Evolutionary conservation across 1,284 basidiomycete genomes (phyloP).

Genomic region (Ganoderma leucocontextum): DNA sequence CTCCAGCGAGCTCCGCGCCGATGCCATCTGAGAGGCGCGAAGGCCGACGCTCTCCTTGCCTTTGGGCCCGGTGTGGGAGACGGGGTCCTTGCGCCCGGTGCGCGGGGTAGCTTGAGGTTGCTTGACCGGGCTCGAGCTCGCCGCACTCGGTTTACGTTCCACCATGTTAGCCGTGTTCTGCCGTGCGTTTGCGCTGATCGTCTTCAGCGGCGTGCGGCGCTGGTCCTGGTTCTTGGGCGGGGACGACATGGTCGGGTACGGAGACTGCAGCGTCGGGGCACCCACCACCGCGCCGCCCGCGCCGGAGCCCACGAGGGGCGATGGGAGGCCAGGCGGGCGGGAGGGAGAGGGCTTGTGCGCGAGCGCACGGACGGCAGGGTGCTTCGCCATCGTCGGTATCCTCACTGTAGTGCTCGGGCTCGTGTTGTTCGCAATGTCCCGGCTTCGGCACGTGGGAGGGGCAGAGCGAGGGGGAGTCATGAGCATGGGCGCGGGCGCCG

Average conservation of each 20-base stretch:
- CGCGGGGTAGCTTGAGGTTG: neutral
- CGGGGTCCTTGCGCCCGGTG: neutral
- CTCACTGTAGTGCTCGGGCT: neutral
- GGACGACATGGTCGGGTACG: conserved; percentile 5
- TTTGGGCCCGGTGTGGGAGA: neutral
- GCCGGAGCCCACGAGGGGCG: conserved; percentile 18
- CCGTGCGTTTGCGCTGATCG: conserved; percentile 32
- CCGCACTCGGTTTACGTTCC: conserved; percentile 26
- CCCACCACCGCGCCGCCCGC: conserved; percentile 24
- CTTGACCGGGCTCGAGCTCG: conserved; percentile 27
- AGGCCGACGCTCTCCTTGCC: conserved; percentile 5
- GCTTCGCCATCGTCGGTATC: conserved; percentile 35
- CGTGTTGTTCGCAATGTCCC: neutral
- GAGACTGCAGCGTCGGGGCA: conserved; percentile 26
- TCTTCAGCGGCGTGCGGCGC: conserved; percentile 32
- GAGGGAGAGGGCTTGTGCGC: conserved; percentile 20
- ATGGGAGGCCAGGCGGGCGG: conserved; percentile 19
- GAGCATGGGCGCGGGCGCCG: no score
- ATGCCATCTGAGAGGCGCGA: conserved; percentile 16
- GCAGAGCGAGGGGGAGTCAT: neutral
- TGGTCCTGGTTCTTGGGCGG: conserved; percentile 19
- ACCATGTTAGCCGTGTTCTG: conserved; percentile 33
- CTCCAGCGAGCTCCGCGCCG: conserved; percentile 13
- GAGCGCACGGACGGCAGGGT: conserved; percentile 40
- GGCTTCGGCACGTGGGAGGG: neutral